Percentiles rank a stretch among this genome's conserved stretches.
These are phyloP conservation scores for Phtheirospermum japonicum DNA, from an alignment of 257 asterid species.

Conservation along the genomic window DNA sequence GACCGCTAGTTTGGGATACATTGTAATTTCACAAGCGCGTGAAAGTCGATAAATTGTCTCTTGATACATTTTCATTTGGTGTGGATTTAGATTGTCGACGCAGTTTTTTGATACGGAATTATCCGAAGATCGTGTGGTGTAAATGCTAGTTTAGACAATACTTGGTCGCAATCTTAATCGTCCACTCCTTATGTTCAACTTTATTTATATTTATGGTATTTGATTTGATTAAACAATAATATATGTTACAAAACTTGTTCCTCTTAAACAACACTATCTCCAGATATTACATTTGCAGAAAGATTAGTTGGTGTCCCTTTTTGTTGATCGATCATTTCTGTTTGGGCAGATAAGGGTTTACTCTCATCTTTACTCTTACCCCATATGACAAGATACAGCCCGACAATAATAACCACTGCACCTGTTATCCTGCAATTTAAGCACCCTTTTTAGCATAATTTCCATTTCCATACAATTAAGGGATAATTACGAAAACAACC, in stretches of 20 bases:
- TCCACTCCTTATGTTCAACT: too few relatives aligned
- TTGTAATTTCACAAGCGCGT: too few relatives aligned
- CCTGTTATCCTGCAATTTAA: slow-evolving; percentile 46
- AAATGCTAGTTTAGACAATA: too few relatives aligned
- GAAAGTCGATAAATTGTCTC: too few relatives aligned
- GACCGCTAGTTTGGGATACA: too few relatives aligned
- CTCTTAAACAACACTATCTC: slow-evolving; percentile 21
- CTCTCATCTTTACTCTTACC: slow-evolving; percentile 44
- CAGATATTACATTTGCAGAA: slow-evolving; percentile 14
- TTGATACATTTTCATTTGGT: too few relatives aligned
- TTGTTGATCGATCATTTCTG: slow-evolving; percentile 12
- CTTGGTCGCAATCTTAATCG: too few relatives aligned
- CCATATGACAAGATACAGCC: slow-evolving; percentile 54
- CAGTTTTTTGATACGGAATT: too few relatives aligned
- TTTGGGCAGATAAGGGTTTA: background rate
- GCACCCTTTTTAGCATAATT: too few relatives aligned
- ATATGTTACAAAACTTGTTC: background rate
- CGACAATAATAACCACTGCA: slow-evolving; percentile 38
- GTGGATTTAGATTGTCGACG: too few relatives aligned
- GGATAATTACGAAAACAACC: background rate
- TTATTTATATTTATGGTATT: background rate
- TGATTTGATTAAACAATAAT: background rate
- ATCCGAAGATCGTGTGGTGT: too few relatives aligned
- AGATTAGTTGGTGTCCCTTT: slow-evolving; percentile 2
- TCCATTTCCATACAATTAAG: background rate